Evolutionary conservation across 2,329 filamentous ascomycete species (phyloP), one percentile per base, ranked within the genome.

Genomic region (Diaporthe caulivora): DNA sequence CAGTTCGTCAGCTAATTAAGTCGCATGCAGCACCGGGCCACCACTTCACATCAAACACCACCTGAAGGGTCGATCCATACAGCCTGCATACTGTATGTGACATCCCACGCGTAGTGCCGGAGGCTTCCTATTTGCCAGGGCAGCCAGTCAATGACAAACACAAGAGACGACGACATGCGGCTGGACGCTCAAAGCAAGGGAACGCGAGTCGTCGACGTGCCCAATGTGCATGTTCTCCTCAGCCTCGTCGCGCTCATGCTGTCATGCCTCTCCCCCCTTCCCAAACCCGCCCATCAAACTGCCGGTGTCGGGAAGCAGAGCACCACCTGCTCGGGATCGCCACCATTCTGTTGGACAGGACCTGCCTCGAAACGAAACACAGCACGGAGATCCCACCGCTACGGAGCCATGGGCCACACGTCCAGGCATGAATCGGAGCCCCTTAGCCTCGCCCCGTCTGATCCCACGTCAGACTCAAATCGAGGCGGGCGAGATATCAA

Each of bases 301-400:
- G 47, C 55, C 44, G 31, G 42, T 26, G 68, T 44, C 54, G 53
- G 44, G 68, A 31, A 51, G 29, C 42, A 44, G n/a, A 62, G 42
- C 40, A 40, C 44, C 62, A 51, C 29, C 44, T 29, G 10, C 60
- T 29, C 29, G 17, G 68, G 68, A 60, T 53, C 44, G 24, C 40
- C 54, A 40, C 44, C 29, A 24, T n/a, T 40, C 58, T 31, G 69
- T 54, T 34, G 69, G 69, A 53, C 55, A 71, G 55, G 13, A 62
- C 55, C 55, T 54, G 69, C 69, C 29, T 71, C 68, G 68, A 71
- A 62, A 62, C 68, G 68, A 71, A 62, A 71, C 68, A 71, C 55
- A 53, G 26, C 26, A 29, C 31, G 42, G 37, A 37, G 68, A 70
- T 53, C 54, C 68, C 13, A 42, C 49, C 15, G n/a, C n/a, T 31